Conservation (phyloP, 176 grass and related monocot genomes). For the Musa schizocarpa region DNA sequence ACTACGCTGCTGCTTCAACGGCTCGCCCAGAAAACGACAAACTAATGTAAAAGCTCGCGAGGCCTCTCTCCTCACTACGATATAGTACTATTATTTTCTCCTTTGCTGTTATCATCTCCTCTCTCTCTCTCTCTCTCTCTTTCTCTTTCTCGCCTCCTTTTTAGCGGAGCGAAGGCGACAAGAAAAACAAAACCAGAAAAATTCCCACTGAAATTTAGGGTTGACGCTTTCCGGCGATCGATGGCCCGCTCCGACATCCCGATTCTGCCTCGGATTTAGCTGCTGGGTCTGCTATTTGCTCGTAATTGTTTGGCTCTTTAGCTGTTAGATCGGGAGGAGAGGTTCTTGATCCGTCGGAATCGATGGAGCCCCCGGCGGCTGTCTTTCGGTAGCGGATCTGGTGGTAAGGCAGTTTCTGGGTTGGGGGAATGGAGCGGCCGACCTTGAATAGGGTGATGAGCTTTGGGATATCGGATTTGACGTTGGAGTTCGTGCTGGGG, state of each 20-base stretch:
- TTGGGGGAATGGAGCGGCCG: constrained; percentile 2
- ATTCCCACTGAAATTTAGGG: not conserved
- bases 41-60: not conserved
- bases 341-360: not conserved
- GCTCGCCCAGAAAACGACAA: not conserved
- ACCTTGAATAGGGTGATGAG: constrained; percentile 35
- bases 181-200: not conserved
- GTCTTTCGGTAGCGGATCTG: not conserved
- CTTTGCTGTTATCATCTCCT: not conserved
- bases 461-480: constrained; percentile 68
- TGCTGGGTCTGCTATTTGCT: not conserved
- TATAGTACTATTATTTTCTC: too few relatives aligned
- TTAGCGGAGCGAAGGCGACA: not conserved
- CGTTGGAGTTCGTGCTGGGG: constrained; percentile 55
- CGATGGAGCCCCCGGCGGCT: not conserved
- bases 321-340: not conserved
- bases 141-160: not conserved
- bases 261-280: not conserved
- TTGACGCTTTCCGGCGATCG: not conserved
- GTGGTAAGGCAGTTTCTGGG: not conserved
- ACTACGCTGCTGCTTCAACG: too few relatives aligned
- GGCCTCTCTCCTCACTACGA: too few relatives aligned
- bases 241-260: not conserved
- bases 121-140: not conserved
- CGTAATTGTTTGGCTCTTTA: not conserved